Base-by-base conservation (phyloP, 2,329 filamentous ascomycete species). In the Cyanodermella asteris region DNA sequence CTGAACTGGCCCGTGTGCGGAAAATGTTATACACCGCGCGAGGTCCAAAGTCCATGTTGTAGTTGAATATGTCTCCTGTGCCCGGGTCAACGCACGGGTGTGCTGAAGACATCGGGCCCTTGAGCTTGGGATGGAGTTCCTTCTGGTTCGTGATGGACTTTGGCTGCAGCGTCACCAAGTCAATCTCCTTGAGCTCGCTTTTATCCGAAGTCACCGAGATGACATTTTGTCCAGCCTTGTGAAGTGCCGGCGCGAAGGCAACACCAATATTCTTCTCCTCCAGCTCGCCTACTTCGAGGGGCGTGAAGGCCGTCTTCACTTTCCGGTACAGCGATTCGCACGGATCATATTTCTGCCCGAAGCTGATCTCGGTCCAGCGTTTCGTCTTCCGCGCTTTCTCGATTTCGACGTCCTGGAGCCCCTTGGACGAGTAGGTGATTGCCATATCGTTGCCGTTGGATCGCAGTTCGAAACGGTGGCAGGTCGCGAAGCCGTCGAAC, bases 31-130 rank as follows among this genome's bases (percentile, higher is more conserved):
- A 87, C 0, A 56, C 64, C 1, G 63, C 44, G 0, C 40, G 41
- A 0, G 42, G 46, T 0, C 67, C 69, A 11, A 76, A 43, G 0
- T 67, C 57, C n/a, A 82, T 60, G 39, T 90, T 90, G 49, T 65
- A 84, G 47, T 87, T 90, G 56, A 65, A 84, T 5, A 76, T 41
- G 33, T 87, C 76, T 5, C 78, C 77, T 0, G 70, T 81, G 0
- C 49, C 45, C 0, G 72, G 73, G 41, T 87, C 76, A 1, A 63
- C 60, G 27, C 72, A 67, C 0, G 72, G 65, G 42, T 90, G 80
- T 0, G 78, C 64, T 19, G 64, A 71, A 2, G 72, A 71, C 9
- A 76, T 41, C 1, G 59, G 62, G 0, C 78, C 78, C 8, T 53
- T 64, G 8, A 90, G 56, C 0, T 63, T 56, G 0, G 73, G 70